Percentiles rank a stretch among this genome's conserved stretches.
Conservation (phyloP, 2,329 filamentous ascomycete species). For the Coniochaeta prunicola region DNA sequence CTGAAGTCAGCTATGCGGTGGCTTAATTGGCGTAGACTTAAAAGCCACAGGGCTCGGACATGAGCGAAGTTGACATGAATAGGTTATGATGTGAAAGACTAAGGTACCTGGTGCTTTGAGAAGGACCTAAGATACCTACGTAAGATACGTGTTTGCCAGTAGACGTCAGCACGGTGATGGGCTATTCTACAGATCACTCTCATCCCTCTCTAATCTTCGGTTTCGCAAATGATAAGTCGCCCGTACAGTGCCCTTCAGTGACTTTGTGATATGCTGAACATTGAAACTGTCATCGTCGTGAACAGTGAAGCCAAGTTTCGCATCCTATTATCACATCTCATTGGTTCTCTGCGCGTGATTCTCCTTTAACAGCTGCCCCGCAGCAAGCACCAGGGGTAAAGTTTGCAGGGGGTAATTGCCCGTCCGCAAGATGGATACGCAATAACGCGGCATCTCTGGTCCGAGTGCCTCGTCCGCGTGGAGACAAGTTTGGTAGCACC, state of each 20-base stretch:
- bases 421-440: neutral
- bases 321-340: neutral
- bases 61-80: neutral
- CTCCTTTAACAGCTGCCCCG: neutral
- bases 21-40: neutral
- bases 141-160: neutral
- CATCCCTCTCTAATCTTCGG: neutral
- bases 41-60: neutral
- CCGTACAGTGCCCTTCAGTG: neutral
- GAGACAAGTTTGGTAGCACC: constrained; percentile 2
- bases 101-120: neutral
- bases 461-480: neutral
- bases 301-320: neutral
- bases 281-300: neutral
- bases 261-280: neutral
- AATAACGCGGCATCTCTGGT: constrained; percentile 4
- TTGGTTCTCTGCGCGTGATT: neutral
- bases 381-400: neutral
- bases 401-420: neutral
- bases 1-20: neutral
- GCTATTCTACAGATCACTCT: neutral
- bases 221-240: neutral
- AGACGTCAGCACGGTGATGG: neutral
- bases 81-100: neutral
- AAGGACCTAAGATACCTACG: neutral